Percentiles rank a stretch among this genome's conserved stretches.
phyloP scores from a whole-genome alignment of 192 early-diverging fungal species.

The Helicostylum pulchrum region DNA sequence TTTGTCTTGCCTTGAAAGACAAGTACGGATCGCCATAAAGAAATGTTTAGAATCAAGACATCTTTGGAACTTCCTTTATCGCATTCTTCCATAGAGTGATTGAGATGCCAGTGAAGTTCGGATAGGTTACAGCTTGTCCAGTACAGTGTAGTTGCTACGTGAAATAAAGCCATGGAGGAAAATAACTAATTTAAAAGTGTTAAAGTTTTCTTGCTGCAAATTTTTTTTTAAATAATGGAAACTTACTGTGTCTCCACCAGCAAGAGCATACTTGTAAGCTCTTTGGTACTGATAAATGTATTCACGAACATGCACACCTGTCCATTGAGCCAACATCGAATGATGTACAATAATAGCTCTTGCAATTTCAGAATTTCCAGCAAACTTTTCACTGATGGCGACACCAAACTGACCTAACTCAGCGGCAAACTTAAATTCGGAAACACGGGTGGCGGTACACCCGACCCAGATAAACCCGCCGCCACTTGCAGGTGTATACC shows the following conservation, averaged over 20 bases:
- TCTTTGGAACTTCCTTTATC: conserved; percentile 7
- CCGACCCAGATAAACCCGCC: conserved; percentile 22
- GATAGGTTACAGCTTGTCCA: conserved; percentile 22
- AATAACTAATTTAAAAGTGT: conserved; percentile 4
- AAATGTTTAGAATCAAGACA: conserved; percentile 12
- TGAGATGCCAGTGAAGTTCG: conserved; percentile 18
- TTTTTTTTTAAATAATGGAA: neutral
- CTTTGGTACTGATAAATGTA: conserved; percentile 19
- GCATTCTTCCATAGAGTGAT: conserved; percentile 22
- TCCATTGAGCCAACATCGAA: conserved; percentile 27
- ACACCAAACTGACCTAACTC: conserved; percentile 20
- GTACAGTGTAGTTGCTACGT: conserved; percentile 14
- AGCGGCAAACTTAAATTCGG: conserved; percentile 15
- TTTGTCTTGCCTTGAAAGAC: conserved; percentile 26
- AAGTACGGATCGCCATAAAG: conserved; percentile 12
- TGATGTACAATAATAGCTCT: conserved; percentile 13
- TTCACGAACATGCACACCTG: conserved; percentile 16
- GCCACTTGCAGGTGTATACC: conserved; percentile 18
- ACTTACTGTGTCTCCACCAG: conserved; percentile 30
- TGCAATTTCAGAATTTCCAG: conserved; percentile 27
- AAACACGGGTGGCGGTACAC: conserved; percentile 10
- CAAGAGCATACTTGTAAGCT: conserved; percentile 26
- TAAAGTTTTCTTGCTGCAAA: neutral
- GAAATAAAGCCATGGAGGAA: conserved; percentile 24
- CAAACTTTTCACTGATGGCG: conserved; percentile 20